A percentile compares a stretch with the other conserved stretches of the same genome.
These are phyloP conservation scores for Logfia minima DNA, from an alignment of 129 eudicot species.

Conservation along the genomic window DNA sequence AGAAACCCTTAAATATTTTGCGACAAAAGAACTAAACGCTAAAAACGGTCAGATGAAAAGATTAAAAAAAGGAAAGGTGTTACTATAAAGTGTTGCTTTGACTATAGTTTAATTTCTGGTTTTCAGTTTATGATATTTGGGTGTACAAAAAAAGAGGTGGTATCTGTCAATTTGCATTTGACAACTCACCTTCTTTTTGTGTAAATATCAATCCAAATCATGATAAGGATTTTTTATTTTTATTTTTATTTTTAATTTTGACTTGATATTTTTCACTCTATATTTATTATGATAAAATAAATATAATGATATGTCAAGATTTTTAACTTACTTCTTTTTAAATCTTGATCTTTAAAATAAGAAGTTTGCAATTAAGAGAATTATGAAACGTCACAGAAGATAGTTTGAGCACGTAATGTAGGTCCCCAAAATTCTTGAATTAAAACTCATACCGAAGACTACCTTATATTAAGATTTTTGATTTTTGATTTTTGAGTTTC, in stretches of 20 bases:
- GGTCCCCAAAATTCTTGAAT: no score
- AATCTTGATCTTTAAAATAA: no score
- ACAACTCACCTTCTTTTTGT: conserved; percentile 49
- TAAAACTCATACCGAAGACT: no score
- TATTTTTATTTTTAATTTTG: background rate
- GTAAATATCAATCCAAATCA: conserved; percentile 29
- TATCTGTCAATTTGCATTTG: conserved; percentile 50
- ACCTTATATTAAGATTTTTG: no score
- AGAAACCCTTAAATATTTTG: conserved; percentile 20
- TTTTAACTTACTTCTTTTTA: no score
- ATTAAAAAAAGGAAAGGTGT: conserved; percentile 20
- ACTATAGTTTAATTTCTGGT: conserved; percentile 29
- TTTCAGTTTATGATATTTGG: conserved; percentile 35
- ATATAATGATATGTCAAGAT: no score
- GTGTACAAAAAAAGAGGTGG: conserved; percentile 18
- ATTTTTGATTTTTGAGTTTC: no score
- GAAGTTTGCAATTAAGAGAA: no score
- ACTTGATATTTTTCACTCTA: background rate
- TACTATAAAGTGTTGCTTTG: conserved; percentile 27
- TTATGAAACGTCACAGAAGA: no score
- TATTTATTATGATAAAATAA: background rate
- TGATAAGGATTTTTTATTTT: background rate
- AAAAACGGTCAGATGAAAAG: conserved; percentile 5
- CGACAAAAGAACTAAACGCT: conserved; percentile 10
- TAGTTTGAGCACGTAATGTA: no score